Conservation (phyloP, 108 stramenopile genomes). For the Fragilaria crotonensis region DNA sequence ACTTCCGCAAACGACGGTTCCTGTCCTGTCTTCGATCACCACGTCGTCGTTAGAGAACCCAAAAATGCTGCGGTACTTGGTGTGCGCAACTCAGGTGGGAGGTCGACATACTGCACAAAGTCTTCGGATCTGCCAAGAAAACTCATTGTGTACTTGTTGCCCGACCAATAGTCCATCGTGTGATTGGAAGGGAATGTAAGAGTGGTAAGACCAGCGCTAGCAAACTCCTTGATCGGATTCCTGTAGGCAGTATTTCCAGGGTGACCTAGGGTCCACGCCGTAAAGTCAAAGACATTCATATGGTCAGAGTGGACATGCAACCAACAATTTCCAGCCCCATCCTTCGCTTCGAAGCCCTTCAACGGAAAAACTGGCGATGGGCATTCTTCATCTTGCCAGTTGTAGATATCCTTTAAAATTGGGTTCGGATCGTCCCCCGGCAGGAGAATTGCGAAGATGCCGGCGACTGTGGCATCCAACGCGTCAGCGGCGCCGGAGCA, state of each 20-base stretch:
- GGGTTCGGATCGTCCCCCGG: background rate
- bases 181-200: conserved; percentile 12
- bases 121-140: conserved; percentile 29
- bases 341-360: background rate
- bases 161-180: conserved; percentile 31
- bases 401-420: background rate
- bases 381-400: background rate
- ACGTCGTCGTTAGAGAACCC: conserved; percentile 6
- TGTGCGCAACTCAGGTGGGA: conserved; percentile 16
- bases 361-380: background rate
- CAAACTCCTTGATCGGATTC: conserved; percentile 24
- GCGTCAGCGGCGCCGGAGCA: background rate
- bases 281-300: conserved; percentile 1
- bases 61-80: conserved; percentile 14
- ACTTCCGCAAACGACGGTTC: conserved; percentile 44
- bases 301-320: conserved; percentile 1
- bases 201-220: conserved; percentile 12
- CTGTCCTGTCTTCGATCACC: background rate
- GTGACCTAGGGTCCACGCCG: background rate
- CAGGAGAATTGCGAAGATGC: background rate
- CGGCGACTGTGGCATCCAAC: background rate
- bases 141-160: conserved; percentile 9
- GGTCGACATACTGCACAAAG: conserved; percentile 5
- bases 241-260: background rate
- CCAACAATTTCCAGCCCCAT: conserved; percentile 1